Evolutionary conservation across 768 basidiomycete genomes (phyloP).

Genomic region (Amanita inopinata): DNA sequence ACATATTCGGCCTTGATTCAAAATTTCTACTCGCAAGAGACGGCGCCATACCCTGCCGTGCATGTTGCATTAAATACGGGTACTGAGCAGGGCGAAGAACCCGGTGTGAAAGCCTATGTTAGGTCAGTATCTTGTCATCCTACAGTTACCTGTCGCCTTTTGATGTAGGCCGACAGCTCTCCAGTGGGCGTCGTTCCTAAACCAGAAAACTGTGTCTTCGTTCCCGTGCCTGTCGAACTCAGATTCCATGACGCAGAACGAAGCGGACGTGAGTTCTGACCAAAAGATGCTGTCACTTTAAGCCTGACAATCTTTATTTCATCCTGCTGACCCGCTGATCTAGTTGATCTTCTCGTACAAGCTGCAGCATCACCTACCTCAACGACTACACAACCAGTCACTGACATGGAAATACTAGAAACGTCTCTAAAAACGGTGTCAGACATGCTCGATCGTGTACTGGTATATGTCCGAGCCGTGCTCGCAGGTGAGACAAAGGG

Average conservation of each 20-base stretch:
- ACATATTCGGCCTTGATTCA: constrained; percentile 96
- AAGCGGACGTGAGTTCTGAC: constrained; percentile 59
- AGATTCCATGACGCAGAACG: constrained; percentile 78
- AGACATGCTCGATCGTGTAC: constrained; percentile 75
- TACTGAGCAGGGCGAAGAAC: constrained; percentile 44
- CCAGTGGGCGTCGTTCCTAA: constrained; percentile 84
- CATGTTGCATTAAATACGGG: constrained; percentile 90
- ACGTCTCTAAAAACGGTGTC: constrained; percentile 61
- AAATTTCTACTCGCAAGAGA: constrained; percentile 94
- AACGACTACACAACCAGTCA: constrained; percentile 41
- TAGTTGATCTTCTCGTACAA: constrained; percentile 70
- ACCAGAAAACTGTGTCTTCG: constrained; percentile 91
- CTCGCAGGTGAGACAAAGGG: constrained; percentile 69
- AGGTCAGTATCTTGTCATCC: constrained; percentile 41
- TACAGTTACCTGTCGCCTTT: constrained; percentile 6
- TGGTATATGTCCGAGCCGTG: constrained; percentile 76
- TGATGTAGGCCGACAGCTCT: constrained; percentile 38
- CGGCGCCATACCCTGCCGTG: constrained; percentile 77
- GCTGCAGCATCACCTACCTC: constrained; percentile 35
- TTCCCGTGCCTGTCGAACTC: constrained; percentile 83
- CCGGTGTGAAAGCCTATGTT: constrained; percentile 81
- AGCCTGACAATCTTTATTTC: constrained; percentile 7
- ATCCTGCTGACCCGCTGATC: background rate
- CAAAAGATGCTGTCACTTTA: background rate
- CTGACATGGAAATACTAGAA: constrained; percentile 72